Base-by-base conservation (phyloP, 768 basidiomycete species). In the Amyloporia xantha region DNA sequence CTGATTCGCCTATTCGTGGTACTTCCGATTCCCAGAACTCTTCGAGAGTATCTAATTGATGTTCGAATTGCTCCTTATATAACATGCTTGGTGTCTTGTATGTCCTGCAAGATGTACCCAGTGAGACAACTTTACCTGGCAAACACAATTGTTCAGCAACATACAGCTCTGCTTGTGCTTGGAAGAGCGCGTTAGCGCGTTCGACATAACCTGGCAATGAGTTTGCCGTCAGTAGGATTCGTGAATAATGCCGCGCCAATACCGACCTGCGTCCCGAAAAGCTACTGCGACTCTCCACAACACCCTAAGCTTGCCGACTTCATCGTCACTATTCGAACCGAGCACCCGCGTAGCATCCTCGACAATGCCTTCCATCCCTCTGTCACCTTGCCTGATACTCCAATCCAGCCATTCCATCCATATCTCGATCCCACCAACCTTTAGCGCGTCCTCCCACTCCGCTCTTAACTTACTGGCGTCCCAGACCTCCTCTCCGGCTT, bases 401-500 rank as follows among this genome's bases (percentile, higher is more conserved):
- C 86, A 90, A 54, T 86, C 84, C 2, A 91, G 59, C 86, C 88
- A 91, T 54, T 83, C 83, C 68, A 90, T 75, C 77, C 81, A 85
- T 21, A 91, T 70, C 30, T 81, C 77, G 23, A 73, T 62, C 28
- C 73, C 76, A 24, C 77, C 73, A 3, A 76, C 56, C 44, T 63
- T 57, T 33, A 89, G 62, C 2, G 83, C 79, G 17, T 73, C 70
- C 47, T 86, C 82, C 90, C 90, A 92, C 56, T 89, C 85, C 2
- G 69, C 68, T 20, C 59, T 47, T 15, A 84, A 57, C 63, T 79
- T 78, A 37, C 68, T 69, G 48, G 71, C 71, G 20, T 74, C 62
- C 87, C 86, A 90, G 15, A 85, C 58, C 51, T 86, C 79, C 64
- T 87, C 85, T 15, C 86, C 86, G 1, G 84, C 79, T 47, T 75